Evolutionary conservation across 2,329 filamentous ascomycete species (phyloP).

Genomic region (Talaromyces albobiverticillius): DNA sequence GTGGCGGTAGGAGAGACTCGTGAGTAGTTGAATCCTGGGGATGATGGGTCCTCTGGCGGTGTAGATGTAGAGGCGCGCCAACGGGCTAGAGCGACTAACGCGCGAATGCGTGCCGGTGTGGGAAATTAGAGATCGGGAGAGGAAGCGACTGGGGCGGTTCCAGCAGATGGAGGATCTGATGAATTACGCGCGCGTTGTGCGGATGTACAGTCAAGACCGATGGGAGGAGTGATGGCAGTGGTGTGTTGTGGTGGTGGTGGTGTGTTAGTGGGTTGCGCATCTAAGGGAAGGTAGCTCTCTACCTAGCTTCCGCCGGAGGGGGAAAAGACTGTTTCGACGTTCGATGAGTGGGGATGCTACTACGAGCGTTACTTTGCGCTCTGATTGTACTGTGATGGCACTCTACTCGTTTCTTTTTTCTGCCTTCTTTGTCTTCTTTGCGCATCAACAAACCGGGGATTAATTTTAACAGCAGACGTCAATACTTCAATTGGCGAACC

Average conservation of each 20-base stretch:
- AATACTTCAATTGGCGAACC: conserved; percentile 36
- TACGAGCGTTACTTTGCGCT: neutral
- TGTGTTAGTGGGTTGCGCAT: neutral
- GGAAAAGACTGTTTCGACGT: too few relatives aligned
- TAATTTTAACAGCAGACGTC: conserved; percentile 5
- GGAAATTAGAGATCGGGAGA: neutral
- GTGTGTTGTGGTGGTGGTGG: neutral
- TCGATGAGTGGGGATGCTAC: neutral
- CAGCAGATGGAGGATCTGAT: conserved; percentile 1
- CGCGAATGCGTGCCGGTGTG: conserved; percentile 11
- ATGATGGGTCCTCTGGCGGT: conserved; percentile 21
- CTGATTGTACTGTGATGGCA: too few relatives aligned
- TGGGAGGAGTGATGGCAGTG: neutral
- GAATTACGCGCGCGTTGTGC: conserved; percentile 8
- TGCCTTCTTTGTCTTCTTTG: neutral
- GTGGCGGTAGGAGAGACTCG: conserved; percentile 11
- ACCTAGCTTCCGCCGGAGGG: neutral
- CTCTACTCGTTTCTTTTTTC: neutral
- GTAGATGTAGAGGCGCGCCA: conserved; percentile 18
- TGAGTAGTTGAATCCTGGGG: neutral
- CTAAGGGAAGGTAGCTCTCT: neutral
- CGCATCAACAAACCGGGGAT: conserved; percentile 11
- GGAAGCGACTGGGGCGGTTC: conserved; percentile 5
- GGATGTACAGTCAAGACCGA: neutral
- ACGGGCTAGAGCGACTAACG: conserved; percentile 18